Evolutionary conservation across 1,284 basidiomycete species (phyloP).

Genomic region (Trichosporon inkin): DNA sequence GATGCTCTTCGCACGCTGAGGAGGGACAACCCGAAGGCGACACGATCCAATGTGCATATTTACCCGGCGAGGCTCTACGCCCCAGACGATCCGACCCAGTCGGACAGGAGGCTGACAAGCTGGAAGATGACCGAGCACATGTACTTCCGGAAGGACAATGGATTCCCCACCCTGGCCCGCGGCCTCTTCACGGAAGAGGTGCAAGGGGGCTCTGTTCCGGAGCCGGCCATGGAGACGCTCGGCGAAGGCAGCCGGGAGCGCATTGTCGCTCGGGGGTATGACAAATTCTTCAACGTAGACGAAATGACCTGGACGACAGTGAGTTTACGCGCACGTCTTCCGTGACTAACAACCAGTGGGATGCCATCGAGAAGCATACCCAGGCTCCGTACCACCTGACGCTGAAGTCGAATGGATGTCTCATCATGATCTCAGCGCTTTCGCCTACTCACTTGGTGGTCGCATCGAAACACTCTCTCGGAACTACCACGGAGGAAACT

Average conservation of each 20-base stretch:
- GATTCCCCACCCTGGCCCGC: conserved; percentile 84
- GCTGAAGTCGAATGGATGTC: conserved; percentile 95
- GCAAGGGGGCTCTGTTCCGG: conserved; percentile 18
- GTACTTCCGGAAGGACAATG: conserved; percentile 80
- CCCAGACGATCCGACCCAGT: conserved; percentile 8
- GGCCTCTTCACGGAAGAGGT: conserved; percentile 71
- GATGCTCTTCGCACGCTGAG: conserved; percentile 33
- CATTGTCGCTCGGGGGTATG: conserved; percentile 88
- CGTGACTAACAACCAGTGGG: conserved; percentile 63
- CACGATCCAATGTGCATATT: conserved; percentile 35
- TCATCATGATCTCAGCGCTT: conserved; percentile 91
- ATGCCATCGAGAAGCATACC: conserved; percentile 66
- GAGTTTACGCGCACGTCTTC: conserved; percentile 40
- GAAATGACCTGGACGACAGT: conserved; percentile 94
- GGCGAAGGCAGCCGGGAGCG: conserved; percentile 47
- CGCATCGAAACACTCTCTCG: conserved; percentile 88
- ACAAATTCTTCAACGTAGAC: conserved; percentile 98
- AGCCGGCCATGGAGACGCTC: conserved; percentile 28
- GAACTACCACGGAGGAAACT: conserved; percentile 51
- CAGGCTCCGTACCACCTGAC: conserved; percentile 79
- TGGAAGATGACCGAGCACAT: conserved; percentile 97
- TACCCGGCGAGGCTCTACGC: conserved; percentile 43
- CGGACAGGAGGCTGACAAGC: conserved; percentile 58
- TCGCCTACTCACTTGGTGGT: conserved; percentile 71
- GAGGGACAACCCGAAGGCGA: conserved; percentile 38